A percentile compares a stretch with the other conserved stretches of the same genome.
phyloP scores from a whole-genome alignment of 768 basidiomycete species.

The Boletus reticulatus region DNA sequence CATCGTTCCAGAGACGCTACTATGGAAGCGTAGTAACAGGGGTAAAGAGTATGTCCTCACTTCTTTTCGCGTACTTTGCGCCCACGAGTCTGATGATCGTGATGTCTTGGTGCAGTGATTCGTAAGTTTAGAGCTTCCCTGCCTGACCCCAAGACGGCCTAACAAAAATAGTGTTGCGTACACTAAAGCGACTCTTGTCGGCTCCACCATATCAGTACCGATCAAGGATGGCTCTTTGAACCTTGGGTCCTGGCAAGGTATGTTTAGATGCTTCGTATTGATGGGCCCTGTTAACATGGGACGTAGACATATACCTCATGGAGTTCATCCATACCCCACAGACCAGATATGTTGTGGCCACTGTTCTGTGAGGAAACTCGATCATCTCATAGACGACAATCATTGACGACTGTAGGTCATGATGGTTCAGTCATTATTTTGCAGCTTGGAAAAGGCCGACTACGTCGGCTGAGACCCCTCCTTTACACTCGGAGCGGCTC shows the following conservation, averaged over 20 bases:
- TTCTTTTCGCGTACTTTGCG: background rate
- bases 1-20: conserved; percentile 79
- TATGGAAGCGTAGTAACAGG: conserved; percentile 88
- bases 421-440: background rate
- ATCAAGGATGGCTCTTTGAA: conserved; percentile 77
- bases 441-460: no score
- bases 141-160: background rate
- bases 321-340: conserved; percentile 77
- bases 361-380: conserved; percentile 59
- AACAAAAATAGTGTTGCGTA: conserved; percentile 68
- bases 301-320: conserved; percentile 75
- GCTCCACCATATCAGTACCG: conserved; percentile 78
- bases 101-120: conserved; percentile 52
- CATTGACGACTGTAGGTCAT: conserved; percentile 13
- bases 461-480: no score
- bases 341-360: conserved; percentile 71
- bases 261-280: conserved; percentile 10
- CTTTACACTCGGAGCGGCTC: no score
- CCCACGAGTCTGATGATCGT: background rate
- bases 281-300: background rate
- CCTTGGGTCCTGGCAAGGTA: conserved; percentile 93
- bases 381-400: background rate
- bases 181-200: conserved; percentile 85
- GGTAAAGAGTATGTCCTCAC: conserved; percentile 69
- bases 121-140: conserved; percentile 44